Base-by-base conservation (phyloP, 805 yeast genomes). In the Henningerozyma blattae region DNA sequence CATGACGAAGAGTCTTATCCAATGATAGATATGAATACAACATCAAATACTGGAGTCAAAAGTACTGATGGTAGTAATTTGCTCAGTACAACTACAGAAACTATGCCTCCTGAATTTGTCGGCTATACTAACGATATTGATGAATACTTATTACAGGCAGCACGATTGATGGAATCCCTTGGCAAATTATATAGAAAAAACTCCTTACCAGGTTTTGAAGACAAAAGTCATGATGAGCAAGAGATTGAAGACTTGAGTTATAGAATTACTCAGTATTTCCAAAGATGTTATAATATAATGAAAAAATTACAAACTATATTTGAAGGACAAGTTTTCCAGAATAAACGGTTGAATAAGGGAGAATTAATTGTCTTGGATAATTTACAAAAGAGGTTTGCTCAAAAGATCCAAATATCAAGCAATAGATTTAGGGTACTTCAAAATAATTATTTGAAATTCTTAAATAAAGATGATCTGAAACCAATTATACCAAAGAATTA, bases 181-280 rank as follows among this genome's bases (percentile, higher is more conserved):
- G 76, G 75, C 33, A 68, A 69, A 27, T 57, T 85, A 24, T 91
- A 91, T 54, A 78, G 80, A 54, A 81, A 78, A 58, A 78, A 86
- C 45, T 65, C 89, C 12, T 68, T 91, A 24, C 95, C 96, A 2
- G 91, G 91, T 15, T 83, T 85, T 52, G 77, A 72, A 45, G 97
- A 91, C 56, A 75, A 85, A 40, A 68, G 75, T 13, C 64, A 64
- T 22, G 80, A 84, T 43, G 95, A 87, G 43, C 68, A 68, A 33
- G 73, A 74, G 50, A 85, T 91, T 39, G 95, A 91, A 48, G 71
- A 71, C 34, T 57, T 86, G 44, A 84, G 89, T 36, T 77, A 72
- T 45, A 64, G 69, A 15, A 76, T 89, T 33, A 83, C 95, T 20
- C 72, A 75, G 45, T 64, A 68, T 39, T 81, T 89, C 41, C 95